phyloP scores from a whole-genome alignment of 2,329 filamentous ascomycete species.

The Cercospora berteroae region DNA sequence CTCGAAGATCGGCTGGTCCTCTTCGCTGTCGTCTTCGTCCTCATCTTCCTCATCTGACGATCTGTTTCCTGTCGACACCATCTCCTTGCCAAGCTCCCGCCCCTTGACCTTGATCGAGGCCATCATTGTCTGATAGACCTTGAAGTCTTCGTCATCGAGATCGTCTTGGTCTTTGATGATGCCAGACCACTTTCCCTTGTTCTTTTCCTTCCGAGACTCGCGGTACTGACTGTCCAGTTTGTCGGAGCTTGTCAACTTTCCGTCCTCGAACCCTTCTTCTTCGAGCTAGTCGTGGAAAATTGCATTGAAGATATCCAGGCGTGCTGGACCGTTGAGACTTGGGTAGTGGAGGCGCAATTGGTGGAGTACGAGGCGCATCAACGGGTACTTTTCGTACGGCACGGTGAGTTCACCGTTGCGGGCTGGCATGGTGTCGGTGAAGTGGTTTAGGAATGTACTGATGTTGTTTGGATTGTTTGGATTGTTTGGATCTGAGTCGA shows the following conservation, averaged over 20 bases:
- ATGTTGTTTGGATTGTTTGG: neutral
- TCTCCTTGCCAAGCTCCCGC: neutral
- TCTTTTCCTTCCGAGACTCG: neutral
- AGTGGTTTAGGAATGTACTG: neutral
- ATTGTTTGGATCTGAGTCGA: neutral
- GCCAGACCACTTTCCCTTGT: neutral
- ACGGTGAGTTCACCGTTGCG: neutral
- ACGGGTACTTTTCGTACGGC: neutral
- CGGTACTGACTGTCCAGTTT: neutral
- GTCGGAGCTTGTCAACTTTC: neutral
- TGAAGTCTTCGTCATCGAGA: neutral
- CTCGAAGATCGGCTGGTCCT: neutral
- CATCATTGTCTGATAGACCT: neutral
- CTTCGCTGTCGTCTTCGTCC: neutral
- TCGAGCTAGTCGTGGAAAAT: neutral
- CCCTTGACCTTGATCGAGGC: neutral
- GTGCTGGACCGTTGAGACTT: neutral
- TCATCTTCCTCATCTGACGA: neutral
- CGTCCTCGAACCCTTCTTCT: neutral
- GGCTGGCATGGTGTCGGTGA: neutral
- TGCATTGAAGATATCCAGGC: neutral
- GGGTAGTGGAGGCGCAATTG: neutral
- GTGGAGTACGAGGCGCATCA: slow-evolving; percentile 1
- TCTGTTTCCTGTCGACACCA: neutral
- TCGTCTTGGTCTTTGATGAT: neutral